Evolutionary conservation across 2,329 filamentous ascomycete genomes (phyloP).

Genomic region (Pseudogymnoascus pannorum): DNA sequence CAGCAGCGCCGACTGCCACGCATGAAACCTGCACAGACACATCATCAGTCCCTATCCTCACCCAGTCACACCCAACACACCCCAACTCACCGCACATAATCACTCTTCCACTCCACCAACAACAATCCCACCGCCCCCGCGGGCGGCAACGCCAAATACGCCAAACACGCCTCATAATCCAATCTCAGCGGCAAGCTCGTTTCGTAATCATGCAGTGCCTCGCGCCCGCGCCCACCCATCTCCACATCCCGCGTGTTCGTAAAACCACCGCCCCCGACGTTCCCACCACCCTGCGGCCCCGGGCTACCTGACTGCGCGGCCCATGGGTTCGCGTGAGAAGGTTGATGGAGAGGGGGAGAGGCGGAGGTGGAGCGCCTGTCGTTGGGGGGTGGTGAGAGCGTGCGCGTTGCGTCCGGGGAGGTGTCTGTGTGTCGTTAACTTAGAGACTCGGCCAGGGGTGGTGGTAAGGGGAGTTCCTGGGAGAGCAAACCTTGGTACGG

Average conservation of each 20-base stretch:
- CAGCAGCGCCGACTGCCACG: slow-evolving; percentile 84
- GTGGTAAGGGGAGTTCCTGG: not conserved
- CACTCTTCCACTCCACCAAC: slow-evolving; percentile 85
- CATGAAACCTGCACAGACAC: slow-evolving; percentile 64
- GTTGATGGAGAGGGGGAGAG: slow-evolving; percentile 49
- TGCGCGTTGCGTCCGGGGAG: slow-evolving; percentile 75
- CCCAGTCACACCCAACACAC: not conserved
- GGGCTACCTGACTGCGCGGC: slow-evolving; percentile 15
- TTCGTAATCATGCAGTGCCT: slow-evolving; percentile 74
- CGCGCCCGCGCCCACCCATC: slow-evolving; percentile 26
- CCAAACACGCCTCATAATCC: slow-evolving; percentile 84
- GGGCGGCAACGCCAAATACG: slow-evolving; percentile 80
- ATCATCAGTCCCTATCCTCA: slow-evolving; percentile 8
- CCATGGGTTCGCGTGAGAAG: slow-evolving; percentile 30
- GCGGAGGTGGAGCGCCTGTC: slow-evolving; percentile 42
- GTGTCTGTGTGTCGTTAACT: slow-evolving; percentile 44
- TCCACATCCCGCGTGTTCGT: slow-evolving; percentile 13
- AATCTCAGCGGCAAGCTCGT: slow-evolving; percentile 81
- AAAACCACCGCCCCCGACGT: slow-evolving; percentile 11
- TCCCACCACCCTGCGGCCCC: slow-evolving; percentile 15
- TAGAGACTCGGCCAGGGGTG: not conserved
- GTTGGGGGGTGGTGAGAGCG: slow-evolving; percentile 59
- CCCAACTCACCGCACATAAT: slow-evolving; percentile 74
- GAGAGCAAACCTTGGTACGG: slow-evolving; percentile 62
- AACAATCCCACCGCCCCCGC: slow-evolving; percentile 78